Evolutionary conservation across 805 yeast genomes (phyloP).

Genomic region (Monosporozyma yasuniensis): DNA sequence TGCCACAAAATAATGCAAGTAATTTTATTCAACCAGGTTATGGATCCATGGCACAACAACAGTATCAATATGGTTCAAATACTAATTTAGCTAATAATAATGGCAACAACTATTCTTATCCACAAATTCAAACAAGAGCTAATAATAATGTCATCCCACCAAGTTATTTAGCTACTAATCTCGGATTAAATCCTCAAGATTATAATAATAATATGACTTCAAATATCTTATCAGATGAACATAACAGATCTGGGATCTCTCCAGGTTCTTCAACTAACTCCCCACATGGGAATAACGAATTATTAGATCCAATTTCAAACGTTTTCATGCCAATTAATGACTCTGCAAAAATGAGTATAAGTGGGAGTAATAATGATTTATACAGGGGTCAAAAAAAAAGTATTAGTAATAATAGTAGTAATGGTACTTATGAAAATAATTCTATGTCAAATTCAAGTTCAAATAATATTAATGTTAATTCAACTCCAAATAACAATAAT

Average conservation of each 20-base stretch:
- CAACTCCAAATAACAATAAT: neutral
- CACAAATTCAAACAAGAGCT: neutral
- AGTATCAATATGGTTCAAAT: neutral
- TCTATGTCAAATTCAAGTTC: neutral
- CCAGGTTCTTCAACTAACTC: slow-evolving; percentile 1
- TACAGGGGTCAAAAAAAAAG: neutral
- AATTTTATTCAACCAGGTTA: neutral
- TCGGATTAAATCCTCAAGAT: neutral
- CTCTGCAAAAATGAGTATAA: no score
- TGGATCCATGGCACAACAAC: neutral
- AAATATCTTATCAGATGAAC: neutral
- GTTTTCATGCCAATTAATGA: neutral
- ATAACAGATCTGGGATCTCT: slow-evolving; percentile 21
- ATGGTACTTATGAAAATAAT: neutral
- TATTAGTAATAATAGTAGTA: neutral
- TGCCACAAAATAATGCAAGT: neutral
- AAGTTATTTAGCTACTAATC: neutral
- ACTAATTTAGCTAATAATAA: neutral
- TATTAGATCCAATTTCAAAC: neutral
- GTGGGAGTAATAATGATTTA: neutral
- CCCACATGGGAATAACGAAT: neutral
- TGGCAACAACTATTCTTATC: neutral
- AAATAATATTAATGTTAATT: no score
- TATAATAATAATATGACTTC: neutral
- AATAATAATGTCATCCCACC: neutral